Evolutionary conservation across 441 rosid species (phyloP), one percentile per base, ranked within the genome.

Genomic region (Erysimum cheiri): DNA sequence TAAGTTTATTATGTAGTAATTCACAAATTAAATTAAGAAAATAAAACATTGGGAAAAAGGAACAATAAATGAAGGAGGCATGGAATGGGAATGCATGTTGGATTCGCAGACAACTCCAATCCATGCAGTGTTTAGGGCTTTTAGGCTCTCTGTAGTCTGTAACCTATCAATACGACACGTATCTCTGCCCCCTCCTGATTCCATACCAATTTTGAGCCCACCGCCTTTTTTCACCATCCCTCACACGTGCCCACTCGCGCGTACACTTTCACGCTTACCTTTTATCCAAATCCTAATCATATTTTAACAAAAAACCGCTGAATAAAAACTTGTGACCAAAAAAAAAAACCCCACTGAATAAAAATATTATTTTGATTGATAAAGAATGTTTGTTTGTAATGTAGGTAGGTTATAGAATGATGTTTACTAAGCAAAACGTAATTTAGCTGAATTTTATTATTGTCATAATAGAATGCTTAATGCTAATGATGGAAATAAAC

Each of bases 191-290:
- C 28, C 36, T 72, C 67, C 72, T 57, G 65, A 68, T 67, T 57
- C 14, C 66, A 69, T 62, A 68, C 74, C 78, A 66, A 19, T 67
- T 71, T 67, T 70, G 77, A 78, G 77, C 81, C 81, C 74, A 73
- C 76, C 57, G 82, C 83, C 82, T 46, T 6, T 13, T n/a, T 28
- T 29, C 7, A 3, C 22, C 22, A 19, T 19, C n/a, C 59, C 69
- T 78, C 82, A 64, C 72, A 54, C 75, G 10, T 39, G 14, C 69
- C 15, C 41, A 28, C 19, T 41, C 48, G 19, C 55, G 48, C 44
- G 49, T 68, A 33, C 14, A 0, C 0, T 0, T 12, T 19, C 59
- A 64, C 56, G 35, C 2, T 19, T 54, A 7, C 37, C 35, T 53
- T 2, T 46, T 53, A 46, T 46, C 1, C 12, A 8, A 17, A 46